Evolutionary conservation across 2,329 filamentous ascomycete genomes (phyloP).

Genomic region (Colletotrichum ledebouriae): DNA sequence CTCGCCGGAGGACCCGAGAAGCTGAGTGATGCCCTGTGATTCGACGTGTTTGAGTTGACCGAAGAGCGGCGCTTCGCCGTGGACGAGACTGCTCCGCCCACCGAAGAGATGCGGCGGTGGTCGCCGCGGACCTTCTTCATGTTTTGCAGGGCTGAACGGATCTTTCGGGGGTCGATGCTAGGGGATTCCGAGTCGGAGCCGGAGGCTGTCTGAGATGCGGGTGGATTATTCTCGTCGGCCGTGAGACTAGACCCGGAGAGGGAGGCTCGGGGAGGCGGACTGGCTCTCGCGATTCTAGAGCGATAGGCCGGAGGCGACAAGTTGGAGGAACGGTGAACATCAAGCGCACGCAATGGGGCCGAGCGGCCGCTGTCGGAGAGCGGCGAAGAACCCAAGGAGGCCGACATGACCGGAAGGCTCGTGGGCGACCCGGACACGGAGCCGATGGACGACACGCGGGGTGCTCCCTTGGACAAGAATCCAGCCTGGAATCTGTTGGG

Average conservation of each 20-base stretch:
- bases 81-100: conserved; percentile 53
- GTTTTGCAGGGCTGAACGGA: conserved; percentile 67
- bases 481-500: conserved; percentile 88
- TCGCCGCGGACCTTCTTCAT: conserved; percentile 61
- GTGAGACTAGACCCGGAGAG: conserved; percentile 49
- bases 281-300: conserved; percentile 49
- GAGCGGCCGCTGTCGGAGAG: conserved; percentile 64
- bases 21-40: conserved; percentile 47
- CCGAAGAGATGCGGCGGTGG: conserved; percentile 56
- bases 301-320: conserved; percentile 59
- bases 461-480: conserved; percentile 75
- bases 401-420: conserved; percentile 68
- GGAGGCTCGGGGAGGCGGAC: conserved; percentile 50
- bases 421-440: conserved; percentile 77
- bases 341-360: conserved; percentile 64
- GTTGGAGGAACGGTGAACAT: conserved; percentile 64
- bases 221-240: conserved; percentile 67
- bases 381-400: conserved; percentile 64
- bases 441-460: conserved; percentile 52
- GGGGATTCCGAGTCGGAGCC: conserved; percentile 65
- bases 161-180: conserved; percentile 65
- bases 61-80: conserved; percentile 62
- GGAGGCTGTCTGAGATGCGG: conserved; percentile 55
- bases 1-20: conserved; percentile 62
- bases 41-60: conserved; percentile 44